Evolutionary conservation across 345 rosid species (phyloP).

Genomic region (Rhodamnia rubescens): DNA sequence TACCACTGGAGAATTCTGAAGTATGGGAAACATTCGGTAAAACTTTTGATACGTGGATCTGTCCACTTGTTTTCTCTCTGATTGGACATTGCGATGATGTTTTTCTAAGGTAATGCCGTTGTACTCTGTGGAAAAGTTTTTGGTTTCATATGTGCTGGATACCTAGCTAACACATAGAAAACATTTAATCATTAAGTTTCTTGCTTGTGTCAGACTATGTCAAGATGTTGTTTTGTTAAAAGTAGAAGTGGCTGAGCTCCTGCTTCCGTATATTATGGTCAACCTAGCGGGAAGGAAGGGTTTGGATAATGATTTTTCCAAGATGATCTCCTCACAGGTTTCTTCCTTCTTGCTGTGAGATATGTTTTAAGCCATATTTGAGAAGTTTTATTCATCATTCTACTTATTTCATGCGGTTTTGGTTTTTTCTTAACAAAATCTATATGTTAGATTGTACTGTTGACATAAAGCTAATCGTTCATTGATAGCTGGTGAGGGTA

Average conservation of each 20-base stretch:
- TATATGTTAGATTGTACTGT: background rate
- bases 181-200: background rate
- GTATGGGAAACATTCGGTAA: constrained; percentile 70
- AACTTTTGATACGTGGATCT: constrained; percentile 79
- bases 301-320: constrained; percentile 33
- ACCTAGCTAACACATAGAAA: background rate
- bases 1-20: constrained; percentile 47
- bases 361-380: background rate
- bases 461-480: background rate
- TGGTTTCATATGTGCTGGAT: background rate
- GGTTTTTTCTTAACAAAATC: background rate
- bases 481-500: background rate
- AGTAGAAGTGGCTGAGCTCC: constrained; percentile 86
- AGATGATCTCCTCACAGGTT: constrained; percentile 66
- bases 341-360: background rate
- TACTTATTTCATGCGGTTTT: background rate
- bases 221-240: constrained; percentile 74
- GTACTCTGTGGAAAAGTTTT: background rate
- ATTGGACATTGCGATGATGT: constrained; percentile 64
- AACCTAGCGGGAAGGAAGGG: constrained; percentile 61
- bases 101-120: constrained; percentile 49
- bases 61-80: constrained; percentile 72
- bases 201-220: constrained; percentile 50
- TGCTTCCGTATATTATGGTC: constrained; percentile 62
- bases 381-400: background rate